These are phyloP conservation scores for Paxillus ammoniavirescens DNA, from an alignment of 768 basidiomycete genomes.

Conservation along the genomic window DNA sequence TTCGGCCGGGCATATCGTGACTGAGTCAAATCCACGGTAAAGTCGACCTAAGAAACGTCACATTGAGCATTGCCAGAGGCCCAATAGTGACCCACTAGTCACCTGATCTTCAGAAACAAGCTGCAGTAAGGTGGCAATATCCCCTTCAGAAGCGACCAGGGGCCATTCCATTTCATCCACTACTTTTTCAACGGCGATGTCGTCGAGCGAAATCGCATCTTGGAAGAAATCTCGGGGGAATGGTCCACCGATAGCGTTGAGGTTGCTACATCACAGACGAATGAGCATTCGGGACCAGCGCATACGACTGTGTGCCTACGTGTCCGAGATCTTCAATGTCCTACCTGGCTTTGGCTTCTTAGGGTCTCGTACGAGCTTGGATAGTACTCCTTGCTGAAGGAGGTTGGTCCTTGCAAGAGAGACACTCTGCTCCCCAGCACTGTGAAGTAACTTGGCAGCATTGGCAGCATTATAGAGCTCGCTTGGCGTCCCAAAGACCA, in stretches of 20 bases:
- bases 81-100: constrained; percentile 9
- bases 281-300: background rate
- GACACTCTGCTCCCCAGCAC: constrained; percentile 55
- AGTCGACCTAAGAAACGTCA: constrained; percentile 54
- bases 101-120: constrained; percentile 84
- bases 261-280: constrained; percentile 47
- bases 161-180: constrained; percentile 76
- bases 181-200: constrained; percentile 46
- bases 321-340: constrained; percentile 73
- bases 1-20: constrained; percentile 52
- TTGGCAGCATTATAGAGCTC: constrained; percentile 64
- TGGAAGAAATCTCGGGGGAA: constrained; percentile 64
- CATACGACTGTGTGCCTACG: constrained; percentile 33
- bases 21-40: constrained; percentile 65
- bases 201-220: constrained; percentile 67
- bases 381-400: constrained; percentile 61
- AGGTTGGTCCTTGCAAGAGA: constrained; percentile 58
- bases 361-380: constrained; percentile 63
- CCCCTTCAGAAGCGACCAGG: constrained; percentile 75
- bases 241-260: constrained; percentile 62
- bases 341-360: constrained; percentile 68
- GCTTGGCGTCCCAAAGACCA: constrained; percentile 71
- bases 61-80: background rate
- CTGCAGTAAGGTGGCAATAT: constrained; percentile 71
- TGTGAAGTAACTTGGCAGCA: constrained; percentile 56